Conservation (phyloP, 177 flowering plant species). For the Vitis hybrid region DNA sequence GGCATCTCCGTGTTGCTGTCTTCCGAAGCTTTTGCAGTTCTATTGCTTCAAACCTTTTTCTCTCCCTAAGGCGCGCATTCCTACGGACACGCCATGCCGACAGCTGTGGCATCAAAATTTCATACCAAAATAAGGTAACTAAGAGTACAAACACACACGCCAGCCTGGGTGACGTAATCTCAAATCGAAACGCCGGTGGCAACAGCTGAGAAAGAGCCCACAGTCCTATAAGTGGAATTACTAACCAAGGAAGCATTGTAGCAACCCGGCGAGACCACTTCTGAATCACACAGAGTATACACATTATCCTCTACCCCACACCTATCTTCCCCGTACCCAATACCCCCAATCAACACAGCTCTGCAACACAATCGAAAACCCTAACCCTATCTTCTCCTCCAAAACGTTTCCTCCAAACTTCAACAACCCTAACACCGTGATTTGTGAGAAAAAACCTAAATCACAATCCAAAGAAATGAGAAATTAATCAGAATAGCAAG, state of each 20-base stretch:
- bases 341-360: constrained; percentile 7
- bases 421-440: constrained; percentile 19
- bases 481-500: neutral
- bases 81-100: constrained; percentile 85
- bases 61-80: constrained; percentile 72
- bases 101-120: constrained; percentile 91
- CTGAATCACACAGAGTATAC: constrained; percentile 91
- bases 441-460: constrained; percentile 11
- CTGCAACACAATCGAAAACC: constrained; percentile 17
- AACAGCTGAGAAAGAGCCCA: constrained; percentile 95
- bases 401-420: neutral
- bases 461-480: constrained; percentile 5
- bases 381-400: constrained; percentile 16
- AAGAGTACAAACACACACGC: constrained; percentile 86
- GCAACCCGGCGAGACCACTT: constrained; percentile 96
- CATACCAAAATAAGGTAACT: constrained; percentile 93
- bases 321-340: constrained; percentile 31
- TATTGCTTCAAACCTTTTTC: constrained; percentile 75
- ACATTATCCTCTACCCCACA: constrained; percentile 69
- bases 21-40: constrained; percentile 86
- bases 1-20: constrained; percentile 78
- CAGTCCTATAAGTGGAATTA: constrained; percentile 82
- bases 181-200: constrained; percentile 86
- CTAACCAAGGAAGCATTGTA: constrained; percentile 97
- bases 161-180: constrained; percentile 83